Evolutionary conservation across 371 early-diverging fungal genomes (phyloP).

Genomic region (Rhizopus arrhizus): DNA sequence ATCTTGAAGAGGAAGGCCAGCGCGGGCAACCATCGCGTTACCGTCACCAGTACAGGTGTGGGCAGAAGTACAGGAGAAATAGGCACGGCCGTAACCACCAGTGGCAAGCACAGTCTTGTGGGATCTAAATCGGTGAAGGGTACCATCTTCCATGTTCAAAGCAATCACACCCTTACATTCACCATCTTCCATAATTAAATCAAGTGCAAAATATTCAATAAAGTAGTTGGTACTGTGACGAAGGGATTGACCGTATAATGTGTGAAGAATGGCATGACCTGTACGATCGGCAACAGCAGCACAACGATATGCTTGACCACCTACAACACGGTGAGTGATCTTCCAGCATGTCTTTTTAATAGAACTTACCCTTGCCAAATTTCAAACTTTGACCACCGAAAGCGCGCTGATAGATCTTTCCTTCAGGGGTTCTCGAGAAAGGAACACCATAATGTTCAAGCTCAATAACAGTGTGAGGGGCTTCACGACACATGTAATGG

Average conservation of each 20-base stretch:
- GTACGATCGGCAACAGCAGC: conserved; percentile 98
- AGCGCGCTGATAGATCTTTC: conserved; percentile 97
- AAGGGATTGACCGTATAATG: conserved; percentile 95
- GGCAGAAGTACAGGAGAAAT: conserved; percentile 97
- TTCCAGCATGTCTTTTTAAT: neutral
- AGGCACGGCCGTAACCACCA: conserved; percentile 98
- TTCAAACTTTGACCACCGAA: conserved; percentile 96
- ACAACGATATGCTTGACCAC: conserved; percentile 97
- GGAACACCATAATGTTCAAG: conserved; percentile 98
- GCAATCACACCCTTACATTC: conserved; percentile 96
- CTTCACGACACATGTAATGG: conserved; percentile 98
- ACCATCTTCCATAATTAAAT: conserved; percentile 97
- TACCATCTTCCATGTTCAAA: conserved; percentile 96
- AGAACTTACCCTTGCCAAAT: conserved; percentile 71
- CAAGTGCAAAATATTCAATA: conserved; percentile 98
- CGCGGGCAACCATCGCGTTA: conserved; percentile 92
- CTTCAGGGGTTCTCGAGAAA: conserved; percentile 96
- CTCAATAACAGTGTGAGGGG: conserved; percentile 94
- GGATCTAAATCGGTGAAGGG: conserved; percentile 95
- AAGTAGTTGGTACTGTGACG: conserved; percentile 95
- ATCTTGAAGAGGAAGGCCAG: conserved; percentile 92
- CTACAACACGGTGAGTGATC: conserved; percentile 21
- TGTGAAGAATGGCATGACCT: conserved; percentile 97
- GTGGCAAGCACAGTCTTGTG: conserved; percentile 98
- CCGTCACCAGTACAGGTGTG: conserved; percentile 99